Evolutionary conservation across 345 rosid genomes (phyloP).

Genomic region (Syzygium jambos): DNA sequence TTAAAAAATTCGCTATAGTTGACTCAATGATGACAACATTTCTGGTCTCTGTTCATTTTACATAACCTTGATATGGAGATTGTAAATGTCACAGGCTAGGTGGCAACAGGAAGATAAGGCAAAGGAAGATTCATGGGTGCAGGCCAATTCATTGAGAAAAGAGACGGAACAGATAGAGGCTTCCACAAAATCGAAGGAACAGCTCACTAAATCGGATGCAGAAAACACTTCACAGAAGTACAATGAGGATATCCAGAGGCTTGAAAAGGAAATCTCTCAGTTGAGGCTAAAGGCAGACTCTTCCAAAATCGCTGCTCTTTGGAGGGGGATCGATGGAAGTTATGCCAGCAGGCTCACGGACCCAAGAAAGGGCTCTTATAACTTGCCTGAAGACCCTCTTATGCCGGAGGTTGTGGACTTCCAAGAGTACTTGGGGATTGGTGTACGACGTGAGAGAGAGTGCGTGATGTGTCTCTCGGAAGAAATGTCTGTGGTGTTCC

Average conservation of each 20-base stretch:
- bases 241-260: conserved; percentile 48
- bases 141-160: conserved; percentile 33
- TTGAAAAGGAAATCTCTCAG: conserved; percentile 55
- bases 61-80: background rate
- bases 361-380: background rate
- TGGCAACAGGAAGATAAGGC: conserved; percentile 67
- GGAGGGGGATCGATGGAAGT: conserved; percentile 48
- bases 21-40: background rate
- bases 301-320: conserved; percentile 59
- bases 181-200: conserved; percentile 41
- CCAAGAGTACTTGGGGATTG: conserved; percentile 19
- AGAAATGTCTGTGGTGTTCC: conserved; percentile 46
- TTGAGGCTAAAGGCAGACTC: conserved; percentile 57
- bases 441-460: conserved; percentile 69
- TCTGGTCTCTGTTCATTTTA: background rate
- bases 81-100: conserved; percentile 54
- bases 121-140: conserved; percentile 36
- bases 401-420: conserved; percentile 1
- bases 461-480: conserved; percentile 90
- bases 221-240: conserved; percentile 36
- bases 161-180: conserved; percentile 44
- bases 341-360: conserved; percentile 29
- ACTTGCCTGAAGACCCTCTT: background rate
- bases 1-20: background rate
- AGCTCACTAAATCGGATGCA: conserved; percentile 36